phyloP scores from a whole-genome alignment of 73 alveolate species.

The Symbiodinium natans region DNA sequence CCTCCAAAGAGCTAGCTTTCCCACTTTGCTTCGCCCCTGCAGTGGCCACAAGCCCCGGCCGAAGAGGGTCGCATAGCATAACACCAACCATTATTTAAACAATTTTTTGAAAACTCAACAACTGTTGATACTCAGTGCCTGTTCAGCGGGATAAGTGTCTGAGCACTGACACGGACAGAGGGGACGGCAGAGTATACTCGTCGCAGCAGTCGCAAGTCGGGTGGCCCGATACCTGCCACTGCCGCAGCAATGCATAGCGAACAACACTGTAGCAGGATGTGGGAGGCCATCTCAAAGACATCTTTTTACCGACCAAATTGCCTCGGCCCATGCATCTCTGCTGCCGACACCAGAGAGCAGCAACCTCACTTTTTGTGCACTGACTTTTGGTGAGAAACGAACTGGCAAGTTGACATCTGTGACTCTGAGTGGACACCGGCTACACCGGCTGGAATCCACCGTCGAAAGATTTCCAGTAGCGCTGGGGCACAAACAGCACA shows the following conservation, averaged over 20 bases:
- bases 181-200: constrained; percentile 30
- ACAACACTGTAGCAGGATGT: neutral
- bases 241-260: neutral
- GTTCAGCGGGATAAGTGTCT: too few species aligned
- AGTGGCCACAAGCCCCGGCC: too few species aligned
- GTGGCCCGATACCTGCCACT: constrained; percentile 40
- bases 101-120: too few species aligned
- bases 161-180: too few species aligned
- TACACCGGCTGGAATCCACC: too few species aligned
- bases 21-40: too few species aligned
- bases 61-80: too few species aligned
- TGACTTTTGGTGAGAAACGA: neutral
- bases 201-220: constrained; percentile 81
- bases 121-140: too few species aligned
- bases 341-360: neutral
- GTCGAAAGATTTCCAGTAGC: too few species aligned
- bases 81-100: too few species aligned
- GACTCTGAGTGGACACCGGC: too few species aligned
- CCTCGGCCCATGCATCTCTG: neutral
- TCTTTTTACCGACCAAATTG: neutral
- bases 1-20: too few species aligned
- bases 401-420: neutral
- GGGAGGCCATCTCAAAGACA: neutral
- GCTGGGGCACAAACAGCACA: neutral
- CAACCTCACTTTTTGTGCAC: neutral